Base-by-base conservation (phyloP, 2,329 filamentous ascomycete genomes). In the Pyrenochaeta sp. region DNA sequence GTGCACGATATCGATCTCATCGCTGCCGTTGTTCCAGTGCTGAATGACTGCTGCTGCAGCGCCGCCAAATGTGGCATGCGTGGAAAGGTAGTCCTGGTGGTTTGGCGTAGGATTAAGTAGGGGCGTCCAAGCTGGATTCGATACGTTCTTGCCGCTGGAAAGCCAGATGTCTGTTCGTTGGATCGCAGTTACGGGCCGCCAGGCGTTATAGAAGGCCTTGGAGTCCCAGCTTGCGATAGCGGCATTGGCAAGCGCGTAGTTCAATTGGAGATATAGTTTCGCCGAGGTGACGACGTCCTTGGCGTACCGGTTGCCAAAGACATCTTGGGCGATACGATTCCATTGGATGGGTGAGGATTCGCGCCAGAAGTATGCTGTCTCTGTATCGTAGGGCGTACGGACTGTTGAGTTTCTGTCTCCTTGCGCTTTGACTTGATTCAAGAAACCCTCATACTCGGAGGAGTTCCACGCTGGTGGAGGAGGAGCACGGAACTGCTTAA, bases 241-340 rank as follows among this genome's bases (percentile, higher is more conserved):
- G 40, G 71, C 69, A 48, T 73, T 73, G 22, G 68, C 64, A 15
- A 71, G 59, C 8, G 71, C 71, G 48, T 71, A 72, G 52, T 73
- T 69, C 24, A 73, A 56, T 45, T 72, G 67, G 0, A 65, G 61
- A 32, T 71, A 72, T 64, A 72, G 71, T 43, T 67, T 69, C 13
- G 71, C 71, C 4, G 71, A 68, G 3, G 37, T 54, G 7, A 62
- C 36, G 8, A 73, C 68, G 45, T 73, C 60, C 10, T 51, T 65
- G 2, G 67, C 63, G 22, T 66, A 61, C 7, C 40, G 54, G 43
- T 64, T 55, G 1, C 68, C 67, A 22, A 73, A 52, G 8, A 68
- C 65, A 5, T 59, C 62, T 40, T 65, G 66, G 0, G 68, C 69
- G 37, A 73, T 50, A 12, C 71, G 67, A 45, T 64, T 71, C 69